These are phyloP conservation scores for Penicillium sp. DNA, from an alignment of 2,329 filamentous ascomycete genomes.

Conservation along the genomic window DNA sequence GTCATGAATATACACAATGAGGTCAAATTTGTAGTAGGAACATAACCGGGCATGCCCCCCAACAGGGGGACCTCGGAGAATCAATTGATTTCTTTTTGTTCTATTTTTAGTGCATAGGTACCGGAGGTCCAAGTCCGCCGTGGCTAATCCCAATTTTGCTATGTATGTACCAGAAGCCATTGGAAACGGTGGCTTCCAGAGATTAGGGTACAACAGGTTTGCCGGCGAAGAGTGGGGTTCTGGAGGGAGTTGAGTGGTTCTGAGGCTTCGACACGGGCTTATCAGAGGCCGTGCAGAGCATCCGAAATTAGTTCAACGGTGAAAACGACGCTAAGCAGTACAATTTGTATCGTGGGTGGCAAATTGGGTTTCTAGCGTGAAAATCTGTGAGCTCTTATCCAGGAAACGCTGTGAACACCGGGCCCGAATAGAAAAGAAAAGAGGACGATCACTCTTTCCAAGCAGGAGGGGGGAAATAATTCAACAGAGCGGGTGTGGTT, in stretches of 20 bases:
- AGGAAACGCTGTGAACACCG: background rate
- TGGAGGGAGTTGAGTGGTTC: background rate
- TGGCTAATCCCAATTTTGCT: background rate
- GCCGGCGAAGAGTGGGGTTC: background rate
- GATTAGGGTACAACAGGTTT: background rate
- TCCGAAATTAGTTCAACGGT: conserved; percentile 15
- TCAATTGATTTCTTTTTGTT: background rate
- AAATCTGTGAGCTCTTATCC: background rate
- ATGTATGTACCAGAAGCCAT: background rate
- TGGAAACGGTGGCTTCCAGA: background rate
- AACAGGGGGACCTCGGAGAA: no score
- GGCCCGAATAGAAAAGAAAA: background rate
- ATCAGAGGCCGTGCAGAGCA: background rate
- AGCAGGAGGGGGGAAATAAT: background rate
- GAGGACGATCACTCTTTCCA: conserved; percentile 3
- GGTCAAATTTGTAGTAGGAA: background rate
- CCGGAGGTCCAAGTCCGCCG: background rate
- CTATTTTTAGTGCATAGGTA: background rate
- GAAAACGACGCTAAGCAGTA: conserved; percentile 14
- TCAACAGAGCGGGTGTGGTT: conserved; percentile 5
- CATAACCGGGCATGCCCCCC: no score
- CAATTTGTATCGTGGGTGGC: conserved; percentile 3
- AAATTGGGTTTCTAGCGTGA: conserved; percentile 11
- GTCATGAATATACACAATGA: background rate
- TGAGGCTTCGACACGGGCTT: background rate